Evolutionary conservation across 2,329 filamentous ascomycete species (phyloP), one percentile per base, ranked within the genome.

Genomic region (Akanthomyces uredinophilus): DNA sequence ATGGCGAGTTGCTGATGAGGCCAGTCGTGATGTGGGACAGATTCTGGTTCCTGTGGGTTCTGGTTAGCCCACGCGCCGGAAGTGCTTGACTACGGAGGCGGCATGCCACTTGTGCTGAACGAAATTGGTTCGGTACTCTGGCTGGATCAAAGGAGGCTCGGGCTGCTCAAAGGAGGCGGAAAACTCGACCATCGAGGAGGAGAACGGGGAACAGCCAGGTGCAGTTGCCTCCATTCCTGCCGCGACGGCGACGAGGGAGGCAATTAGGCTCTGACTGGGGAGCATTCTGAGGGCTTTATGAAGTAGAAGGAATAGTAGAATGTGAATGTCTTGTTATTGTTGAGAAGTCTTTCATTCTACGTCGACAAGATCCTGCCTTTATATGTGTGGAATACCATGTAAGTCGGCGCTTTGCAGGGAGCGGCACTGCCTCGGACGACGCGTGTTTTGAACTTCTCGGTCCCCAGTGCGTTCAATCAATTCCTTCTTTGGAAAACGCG

Each of bases 21-120:
- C 74, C 75, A 6, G 69, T 64, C 5, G 70, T 72, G 51, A 77
- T 74, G 63, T 77, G 74, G 4, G 75, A 77, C 1, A 77, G 4
- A n/a, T 75, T 71, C 4, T 68, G 52, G 51, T 76, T 71, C 74
- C 74, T 76, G n/a, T 1, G 4, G 1, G 8, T 6, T 1, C 4
- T 22, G 64, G 1, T 44, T 4, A 13, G 10, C 1, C 27, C 29
- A 29, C 7, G 1, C 18, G 32, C 37, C 0, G 5, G 16, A 32
- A 3, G 8, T 4, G 10, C 18, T 37, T 13, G 10, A 14, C 2
- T 39, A 3, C 24, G 7, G 11, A 32, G 47, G 47, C 14, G 29
- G 13, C 53, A n/a, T 61, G 73, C 74, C 75, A 76, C 64, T 77
- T 77, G 53, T 77, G 75, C 54, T 77, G 75, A 11, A 76, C 63